Base-by-base conservation (phyloP, 768 basidiomycete species). In the Naganishia friedmannii region DNA sequence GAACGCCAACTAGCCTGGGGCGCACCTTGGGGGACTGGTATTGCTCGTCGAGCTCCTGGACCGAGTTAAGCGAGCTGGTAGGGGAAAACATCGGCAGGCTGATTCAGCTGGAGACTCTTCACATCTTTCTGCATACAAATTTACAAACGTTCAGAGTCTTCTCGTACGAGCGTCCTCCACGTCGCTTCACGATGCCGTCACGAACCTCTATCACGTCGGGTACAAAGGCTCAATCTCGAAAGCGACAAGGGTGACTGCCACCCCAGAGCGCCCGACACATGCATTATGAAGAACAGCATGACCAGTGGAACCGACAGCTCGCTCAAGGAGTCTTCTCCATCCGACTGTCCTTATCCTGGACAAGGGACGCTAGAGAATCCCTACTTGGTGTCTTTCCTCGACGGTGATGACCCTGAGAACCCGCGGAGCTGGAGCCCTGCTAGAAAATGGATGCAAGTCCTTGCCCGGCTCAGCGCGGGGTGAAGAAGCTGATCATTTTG, bases 401-500 rank as follows among this genome's bases (percentile, higher is more conserved):
- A 56, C 17, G 46, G 15, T 12, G 48, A 34, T 23, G 69, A 65
- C 34, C n/a, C 21, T 21, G 45, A 17, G 21, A 65, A 70, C 60
- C 69, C 69, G 60, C 66, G 67, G 9, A 63, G 31, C 56, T 71
- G 70, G 70, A 53, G 46, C 46, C n/a, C 26, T 15, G 68, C 54
- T 23, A 10, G 10, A 60, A 76, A 74, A 45, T 76, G 75, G 75
- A 53, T 67, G 19, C 69, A 68, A 68, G 73, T 73, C 19, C 54
- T 63, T 55, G 54, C 34, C 42, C 66, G 17, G 86, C 86, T n/a
- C 75, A 85, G 51, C 80, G 83, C 56, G 87, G 87, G 19, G 87
- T 83, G 70, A 85, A 46, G n/a, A 45, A 63, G 39, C 37, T 45
- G 60, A 26, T 28, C n/a, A 39, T 32, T 6, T n/a, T 6, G 23